Evolutionary conservation across 495 filamentous ascomycete species (phyloP).

Genomic region (Bacidia rubella): DNA sequence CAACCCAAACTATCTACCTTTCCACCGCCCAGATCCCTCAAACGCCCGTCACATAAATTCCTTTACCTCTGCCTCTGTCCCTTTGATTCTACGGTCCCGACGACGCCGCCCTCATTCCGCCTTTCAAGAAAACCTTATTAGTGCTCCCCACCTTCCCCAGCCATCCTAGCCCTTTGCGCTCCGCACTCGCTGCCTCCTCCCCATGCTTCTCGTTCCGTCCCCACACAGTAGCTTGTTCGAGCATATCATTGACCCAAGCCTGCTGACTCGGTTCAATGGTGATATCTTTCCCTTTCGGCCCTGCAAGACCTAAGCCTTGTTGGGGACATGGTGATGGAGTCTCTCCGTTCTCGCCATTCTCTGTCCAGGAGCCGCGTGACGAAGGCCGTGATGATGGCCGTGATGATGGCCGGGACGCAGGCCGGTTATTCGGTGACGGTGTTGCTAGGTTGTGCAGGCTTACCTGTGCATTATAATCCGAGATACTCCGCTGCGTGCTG

Average conservation of each 20-base stretch:
- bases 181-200: neutral
- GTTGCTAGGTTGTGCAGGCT: slow-evolving; percentile 8
- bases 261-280: slow-evolving; percentile 39
- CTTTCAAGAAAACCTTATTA: slow-evolving; percentile 16
- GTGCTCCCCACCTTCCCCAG: slow-evolving; percentile 17
- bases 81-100: no score
- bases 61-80: neutral
- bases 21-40: no score
- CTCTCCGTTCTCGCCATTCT: slow-evolving; percentile 6
- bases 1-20: no score
- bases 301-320: slow-evolving; percentile 23
- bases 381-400: slow-evolving; percentile 5
- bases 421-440: slow-evolving; percentile 1
- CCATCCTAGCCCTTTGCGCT: slow-evolving; percentile 8
- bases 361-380: slow-evolving; percentile 7
- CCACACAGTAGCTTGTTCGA: slow-evolving; percentile 13
- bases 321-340: slow-evolving; percentile 24
- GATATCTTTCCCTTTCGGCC: slow-evolving; percentile 25
- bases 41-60: no score
- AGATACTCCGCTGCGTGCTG: slow-evolving; percentile 21
- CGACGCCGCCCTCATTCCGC: neutral
- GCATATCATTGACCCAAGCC: slow-evolving; percentile 30
- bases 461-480: slow-evolving; percentile 15
- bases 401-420: neutral
- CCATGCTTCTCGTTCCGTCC: slow-evolving; percentile 10